phyloP scores from a whole-genome alignment of 805 yeast species.

The Kodamaea hsintzibuensis region DNA sequence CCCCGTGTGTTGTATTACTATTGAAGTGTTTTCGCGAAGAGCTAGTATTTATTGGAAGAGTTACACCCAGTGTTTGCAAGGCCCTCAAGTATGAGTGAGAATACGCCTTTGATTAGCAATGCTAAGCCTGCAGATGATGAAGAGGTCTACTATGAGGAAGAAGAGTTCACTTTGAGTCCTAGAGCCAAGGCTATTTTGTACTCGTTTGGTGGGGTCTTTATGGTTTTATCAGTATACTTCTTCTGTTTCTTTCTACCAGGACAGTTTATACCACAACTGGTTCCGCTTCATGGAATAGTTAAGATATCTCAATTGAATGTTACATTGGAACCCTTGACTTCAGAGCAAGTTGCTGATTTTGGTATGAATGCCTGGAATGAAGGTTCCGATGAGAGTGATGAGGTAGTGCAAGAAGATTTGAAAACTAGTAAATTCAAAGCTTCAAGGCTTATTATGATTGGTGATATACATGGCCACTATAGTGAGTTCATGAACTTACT shows the following conservation, averaged over 20 bases:
- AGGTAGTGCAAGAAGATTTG: conserved; percentile 8
- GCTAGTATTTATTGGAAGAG: background rate
- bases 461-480: conserved; percentile 87
- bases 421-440: conserved; percentile 10
- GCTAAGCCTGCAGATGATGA: conserved; percentile 16
- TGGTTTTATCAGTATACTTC: conserved; percentile 23
- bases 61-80: background rate
- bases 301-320: conserved; percentile 26
- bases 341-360: conserved; percentile 15
- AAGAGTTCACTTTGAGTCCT: conserved; percentile 11
- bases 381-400: no score
- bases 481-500: conserved; percentile 55
- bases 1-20: background rate
- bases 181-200: conserved; percentile 17
- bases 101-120: conserved; percentile 12
- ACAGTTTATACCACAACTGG: conserved; percentile 35
- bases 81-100: conserved; percentile 13
- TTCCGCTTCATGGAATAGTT: conserved; percentile 24
- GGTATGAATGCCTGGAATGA: conserved; percentile 17
- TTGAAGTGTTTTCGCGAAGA: background rate
- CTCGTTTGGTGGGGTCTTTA: conserved; percentile 13
- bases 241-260: conserved; percentile 36
- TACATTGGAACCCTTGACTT: conserved; percentile 26
- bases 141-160: conserved; percentile 14
- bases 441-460: conserved; percentile 65